A percentile compares a stretch with the other conserved stretches of the same genome.
These are phyloP conservation scores for Huiozyma naganishii DNA, from an alignment of 805 yeast species.

Conservation along the genomic window DNA sequence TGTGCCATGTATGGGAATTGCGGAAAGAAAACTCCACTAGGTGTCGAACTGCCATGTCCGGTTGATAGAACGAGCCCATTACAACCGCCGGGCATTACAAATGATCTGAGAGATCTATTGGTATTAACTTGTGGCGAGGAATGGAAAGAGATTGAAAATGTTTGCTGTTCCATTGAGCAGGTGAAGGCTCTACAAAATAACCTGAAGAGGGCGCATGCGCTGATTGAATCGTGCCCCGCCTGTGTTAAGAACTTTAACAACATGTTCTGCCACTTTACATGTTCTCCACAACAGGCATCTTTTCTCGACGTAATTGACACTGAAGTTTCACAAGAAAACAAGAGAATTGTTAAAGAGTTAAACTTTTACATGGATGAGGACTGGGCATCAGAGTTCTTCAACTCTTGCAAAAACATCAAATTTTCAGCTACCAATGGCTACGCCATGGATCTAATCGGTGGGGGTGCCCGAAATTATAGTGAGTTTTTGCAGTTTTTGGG, in stretches of 20 bases:
- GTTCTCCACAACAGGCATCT: constrained; percentile 72
- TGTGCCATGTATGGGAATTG: constrained; percentile 40
- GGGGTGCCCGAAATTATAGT: constrained; percentile 75
- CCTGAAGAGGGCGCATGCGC: constrained; percentile 62
- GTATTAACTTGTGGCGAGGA: constrained; percentile 61
- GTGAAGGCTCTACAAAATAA: constrained; percentile 43
- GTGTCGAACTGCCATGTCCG: constrained; percentile 72
- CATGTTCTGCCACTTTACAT: constrained; percentile 78
- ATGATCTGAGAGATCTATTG: constrained; percentile 36
- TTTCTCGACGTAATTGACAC: constrained; percentile 60
- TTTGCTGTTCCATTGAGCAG: constrained; percentile 69
- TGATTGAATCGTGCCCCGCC: constrained; percentile 89
- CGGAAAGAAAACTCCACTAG: constrained; percentile 74
- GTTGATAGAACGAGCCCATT: constrained; percentile 37
- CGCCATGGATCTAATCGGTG: constrained; percentile 95
- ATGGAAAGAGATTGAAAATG: constrained; percentile 38
- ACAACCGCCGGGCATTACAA: constrained; percentile 30
- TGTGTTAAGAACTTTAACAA: constrained; percentile 77
- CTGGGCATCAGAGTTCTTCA: constrained; percentile 57
- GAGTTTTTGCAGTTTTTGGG: constrained; percentile 82
- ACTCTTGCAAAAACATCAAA: constrained; percentile 82
- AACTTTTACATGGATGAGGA: constrained; percentile 47
- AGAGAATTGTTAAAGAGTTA: constrained; percentile 61
- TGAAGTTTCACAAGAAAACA: constrained; percentile 26
- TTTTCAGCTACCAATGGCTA: constrained; percentile 91